Evolutionary conservation across 78 protist genomes (phyloP).

Genomic region (Planoprotostelium fungivorum): DNA sequence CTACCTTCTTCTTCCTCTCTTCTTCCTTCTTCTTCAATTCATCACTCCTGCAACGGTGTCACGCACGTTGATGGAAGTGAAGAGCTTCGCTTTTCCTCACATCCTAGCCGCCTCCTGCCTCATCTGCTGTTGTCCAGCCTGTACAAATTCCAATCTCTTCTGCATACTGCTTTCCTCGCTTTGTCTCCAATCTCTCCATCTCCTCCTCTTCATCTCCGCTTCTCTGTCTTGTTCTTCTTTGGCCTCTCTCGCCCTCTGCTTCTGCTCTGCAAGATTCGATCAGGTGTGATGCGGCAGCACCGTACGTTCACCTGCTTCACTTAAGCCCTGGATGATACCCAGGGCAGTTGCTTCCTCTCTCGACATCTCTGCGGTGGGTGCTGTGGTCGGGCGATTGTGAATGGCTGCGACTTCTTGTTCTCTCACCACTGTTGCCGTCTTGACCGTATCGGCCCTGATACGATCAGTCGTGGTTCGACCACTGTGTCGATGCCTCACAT

Average conservation of each 20-base stretch:
- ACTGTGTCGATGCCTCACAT: background rate
- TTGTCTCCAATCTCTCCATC: background rate
- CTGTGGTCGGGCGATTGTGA: background rate
- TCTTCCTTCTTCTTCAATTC: background rate
- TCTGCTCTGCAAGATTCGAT: background rate
- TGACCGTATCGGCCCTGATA: background rate
- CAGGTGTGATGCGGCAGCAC: background rate
- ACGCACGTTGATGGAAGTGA: too few species aligned
- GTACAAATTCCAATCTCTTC: background rate
- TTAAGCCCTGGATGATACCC: background rate
- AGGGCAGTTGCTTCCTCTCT: background rate
- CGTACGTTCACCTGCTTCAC: background rate
- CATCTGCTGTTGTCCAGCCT: background rate
- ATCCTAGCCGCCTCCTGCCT: background rate
- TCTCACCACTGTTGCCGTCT: background rate
- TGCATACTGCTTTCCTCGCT: background rate
- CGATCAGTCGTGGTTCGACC: background rate
- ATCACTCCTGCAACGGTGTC: background rate
- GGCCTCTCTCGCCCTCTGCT: background rate
- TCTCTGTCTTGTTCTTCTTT: background rate
- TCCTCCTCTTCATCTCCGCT: background rate
- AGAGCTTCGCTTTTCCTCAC: background rate
- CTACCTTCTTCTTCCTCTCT: background rate
- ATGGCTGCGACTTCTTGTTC: background rate
- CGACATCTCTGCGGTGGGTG: background rate